Percentiles rank a stretch among this genome's conserved stretches.
phyloP scores from a whole-genome alignment of 805 yeast species.

The Kazachstania viticola region DNA sequence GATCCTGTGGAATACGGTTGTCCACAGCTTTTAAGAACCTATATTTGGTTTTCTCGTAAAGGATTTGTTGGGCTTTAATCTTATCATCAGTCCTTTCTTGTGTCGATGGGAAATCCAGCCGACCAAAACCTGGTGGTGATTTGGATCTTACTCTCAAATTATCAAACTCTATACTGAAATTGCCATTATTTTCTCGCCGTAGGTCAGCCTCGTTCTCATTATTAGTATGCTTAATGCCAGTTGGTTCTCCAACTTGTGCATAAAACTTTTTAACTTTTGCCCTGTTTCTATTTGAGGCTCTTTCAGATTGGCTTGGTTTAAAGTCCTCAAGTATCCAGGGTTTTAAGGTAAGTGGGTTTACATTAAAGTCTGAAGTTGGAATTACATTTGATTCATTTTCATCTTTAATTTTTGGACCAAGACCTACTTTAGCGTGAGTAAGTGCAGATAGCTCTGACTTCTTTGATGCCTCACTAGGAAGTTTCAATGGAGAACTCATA shows the following conservation, averaged over 20 bases:
- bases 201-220: conserved; percentile 1
- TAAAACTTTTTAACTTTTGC: conserved; percentile 12
- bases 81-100: conserved; percentile 37
- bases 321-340: conserved; percentile 28
- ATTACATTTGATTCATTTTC: too few species aligned
- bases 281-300: conserved; percentile 7
- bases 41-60: conserved; percentile 31
- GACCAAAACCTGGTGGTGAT: conserved; percentile 49
- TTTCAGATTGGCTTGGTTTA: conserved; percentile 15
- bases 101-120: conserved; percentile 48
- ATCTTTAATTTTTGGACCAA: too few species aligned
- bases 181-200: conserved; percentile 11
- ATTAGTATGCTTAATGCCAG: neutral
- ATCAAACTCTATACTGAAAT: conserved; percentile 16
- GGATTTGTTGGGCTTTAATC: conserved; percentile 23
- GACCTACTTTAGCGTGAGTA: too few species aligned
- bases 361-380: conserved; percentile 9
- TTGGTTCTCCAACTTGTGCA: conserved; percentile 13
- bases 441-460: too few species aligned
- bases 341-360: conserved; percentile 18
- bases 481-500: neutral
- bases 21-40: conserved; percentile 35
- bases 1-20: conserved; percentile 19
- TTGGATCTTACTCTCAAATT: conserved; percentile 28
- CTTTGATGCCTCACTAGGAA: too few species aligned